These are phyloP conservation scores for Suhomyces bokatorum DNA, from an alignment of 1,139 yeast species.

Conservation along the genomic window DNA sequence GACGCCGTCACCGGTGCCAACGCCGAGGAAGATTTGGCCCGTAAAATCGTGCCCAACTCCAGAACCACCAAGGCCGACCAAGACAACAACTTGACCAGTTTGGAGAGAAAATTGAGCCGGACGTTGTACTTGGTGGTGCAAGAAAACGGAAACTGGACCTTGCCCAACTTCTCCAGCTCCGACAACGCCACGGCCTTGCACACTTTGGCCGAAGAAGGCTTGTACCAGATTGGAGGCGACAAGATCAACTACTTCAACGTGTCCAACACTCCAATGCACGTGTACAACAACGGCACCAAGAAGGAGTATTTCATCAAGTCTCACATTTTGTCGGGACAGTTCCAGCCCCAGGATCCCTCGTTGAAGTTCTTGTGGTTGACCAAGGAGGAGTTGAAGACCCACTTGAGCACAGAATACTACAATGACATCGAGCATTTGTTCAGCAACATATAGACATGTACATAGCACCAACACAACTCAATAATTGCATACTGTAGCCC, in stretches of 20 bases:
- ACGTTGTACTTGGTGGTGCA: constrained; percentile 75
- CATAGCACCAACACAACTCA: constrained; percentile 1
- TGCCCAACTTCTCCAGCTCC: constrained; percentile 61
- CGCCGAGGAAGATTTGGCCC: constrained; percentile 53
- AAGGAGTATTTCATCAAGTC: constrained; percentile 79
- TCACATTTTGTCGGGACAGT: constrained; percentile 86
- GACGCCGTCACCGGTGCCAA: constrained; percentile 35
- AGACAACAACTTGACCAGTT: constrained; percentile 57
- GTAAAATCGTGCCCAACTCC: constrained; percentile 70
- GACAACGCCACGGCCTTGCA: constrained; percentile 56
- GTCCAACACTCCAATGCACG: constrained; percentile 83
- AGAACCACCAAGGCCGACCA: constrained; percentile 79
- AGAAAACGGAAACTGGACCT: constrained; percentile 58
- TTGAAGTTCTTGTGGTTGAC: constrained; percentile 74
- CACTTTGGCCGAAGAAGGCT: constrained; percentile 71
- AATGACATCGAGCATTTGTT: constrained; percentile 53
- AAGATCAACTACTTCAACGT: constrained; percentile 85
- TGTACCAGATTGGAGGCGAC: constrained; percentile 71
- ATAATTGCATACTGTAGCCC: too few relatives aligned
- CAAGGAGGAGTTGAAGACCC: constrained; percentile 68
- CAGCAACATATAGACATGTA: constrained; percentile 37
- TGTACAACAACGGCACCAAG: constrained; percentile 38
- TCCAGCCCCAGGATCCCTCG: constrained; percentile 48
- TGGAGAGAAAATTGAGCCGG: constrained; percentile 78
- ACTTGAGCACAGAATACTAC: constrained; percentile 58